Percentiles rank a stretch among this genome's conserved stretches.
phyloP scores from a whole-genome alignment of 352 stramenopile genomes.

The Globisporangium perplexum region DNA sequence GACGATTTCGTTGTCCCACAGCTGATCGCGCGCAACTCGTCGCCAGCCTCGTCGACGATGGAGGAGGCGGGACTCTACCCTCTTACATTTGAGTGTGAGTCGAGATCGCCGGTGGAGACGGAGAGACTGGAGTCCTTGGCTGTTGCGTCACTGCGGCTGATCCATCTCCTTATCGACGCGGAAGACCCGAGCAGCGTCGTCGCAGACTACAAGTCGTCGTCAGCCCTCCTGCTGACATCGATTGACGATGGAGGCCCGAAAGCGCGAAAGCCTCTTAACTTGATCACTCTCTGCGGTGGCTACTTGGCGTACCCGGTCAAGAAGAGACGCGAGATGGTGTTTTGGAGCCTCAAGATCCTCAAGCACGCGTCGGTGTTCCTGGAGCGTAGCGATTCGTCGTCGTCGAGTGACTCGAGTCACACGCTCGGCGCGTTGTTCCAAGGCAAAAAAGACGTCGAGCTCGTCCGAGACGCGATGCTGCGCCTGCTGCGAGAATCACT shows the following conservation, averaged over 20 bases:
- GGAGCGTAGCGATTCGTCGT: constrained; percentile 3
- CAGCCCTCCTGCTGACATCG: constrained; percentile 29
- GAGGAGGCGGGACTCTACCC: constrained; percentile 18
- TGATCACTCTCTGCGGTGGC: constrained; percentile 44
- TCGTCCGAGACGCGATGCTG: constrained; percentile 34
- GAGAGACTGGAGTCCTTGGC: constrained; percentile 34
- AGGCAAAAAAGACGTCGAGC: constrained; percentile 28
- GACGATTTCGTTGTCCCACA: constrained; percentile 11
- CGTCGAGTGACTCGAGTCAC: constrained; percentile 19
- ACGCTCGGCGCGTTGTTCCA: constrained; percentile 53
- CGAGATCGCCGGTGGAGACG: constrained; percentile 10
- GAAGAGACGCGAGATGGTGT: constrained; percentile 28
- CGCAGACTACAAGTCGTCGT: constrained; percentile 6
- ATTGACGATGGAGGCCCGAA: constrained; percentile 41
- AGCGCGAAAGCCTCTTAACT: constrained; percentile 29
- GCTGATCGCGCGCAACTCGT: constrained; percentile 2
- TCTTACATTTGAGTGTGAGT: constrained; percentile 29
- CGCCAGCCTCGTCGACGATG: constrained; percentile 3
- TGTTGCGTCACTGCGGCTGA: constrained; percentile 36
- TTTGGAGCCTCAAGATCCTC: constrained; percentile 46
- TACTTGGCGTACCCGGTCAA: constrained; percentile 45
- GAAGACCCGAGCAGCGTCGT: constrained; percentile 1
- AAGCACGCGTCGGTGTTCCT: constrained; percentile 29
- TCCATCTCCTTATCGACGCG: constrained; percentile 29
- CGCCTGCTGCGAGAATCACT: constrained; percentile 26